Evolutionary conservation across 116 monocot species (phyloP).

Genomic region (Trichopus zeylanicus): DNA sequence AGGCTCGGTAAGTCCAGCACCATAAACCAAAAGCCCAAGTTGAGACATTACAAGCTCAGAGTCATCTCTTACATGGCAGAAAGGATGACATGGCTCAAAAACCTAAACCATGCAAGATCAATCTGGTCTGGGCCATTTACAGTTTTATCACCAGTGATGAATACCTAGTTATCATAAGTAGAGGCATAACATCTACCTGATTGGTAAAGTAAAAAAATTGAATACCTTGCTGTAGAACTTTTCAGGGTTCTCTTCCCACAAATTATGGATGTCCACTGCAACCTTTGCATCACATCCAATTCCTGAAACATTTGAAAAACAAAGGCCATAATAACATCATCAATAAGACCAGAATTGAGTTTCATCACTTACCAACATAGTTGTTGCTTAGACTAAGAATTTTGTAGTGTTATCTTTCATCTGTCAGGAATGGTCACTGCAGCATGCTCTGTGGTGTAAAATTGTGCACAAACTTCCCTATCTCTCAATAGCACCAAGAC

Average conservation of each 20-base stretch:
- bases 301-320: constrained; percentile 39
- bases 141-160: neutral
- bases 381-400: constrained; percentile 58
- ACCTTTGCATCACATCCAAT: constrained; percentile 99
- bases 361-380: constrained; percentile 62
- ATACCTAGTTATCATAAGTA: neutral
- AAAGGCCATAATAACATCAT: neutral
- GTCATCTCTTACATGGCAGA: neutral
- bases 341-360: neutral
- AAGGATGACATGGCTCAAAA: neutral
- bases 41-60: too few relatives aligned
- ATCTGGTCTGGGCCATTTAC: neutral
- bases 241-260: constrained; percentile 95
- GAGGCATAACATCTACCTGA: neutral
- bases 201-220: neutral
- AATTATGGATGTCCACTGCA: constrained; percentile 88
- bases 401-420: constrained; percentile 69
- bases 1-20: neutral
- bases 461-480: constrained; percentile 74
- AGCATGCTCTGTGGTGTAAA: constrained; percentile 76
- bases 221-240: constrained; percentile 84
- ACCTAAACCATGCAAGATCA: neutral
- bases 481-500: constrained; percentile 71
- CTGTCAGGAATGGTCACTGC: constrained; percentile 89
- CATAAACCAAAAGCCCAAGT: too few relatives aligned